Conservation (phyloP, 441 rosid genomes). For the Gossypium aridum region DNA sequence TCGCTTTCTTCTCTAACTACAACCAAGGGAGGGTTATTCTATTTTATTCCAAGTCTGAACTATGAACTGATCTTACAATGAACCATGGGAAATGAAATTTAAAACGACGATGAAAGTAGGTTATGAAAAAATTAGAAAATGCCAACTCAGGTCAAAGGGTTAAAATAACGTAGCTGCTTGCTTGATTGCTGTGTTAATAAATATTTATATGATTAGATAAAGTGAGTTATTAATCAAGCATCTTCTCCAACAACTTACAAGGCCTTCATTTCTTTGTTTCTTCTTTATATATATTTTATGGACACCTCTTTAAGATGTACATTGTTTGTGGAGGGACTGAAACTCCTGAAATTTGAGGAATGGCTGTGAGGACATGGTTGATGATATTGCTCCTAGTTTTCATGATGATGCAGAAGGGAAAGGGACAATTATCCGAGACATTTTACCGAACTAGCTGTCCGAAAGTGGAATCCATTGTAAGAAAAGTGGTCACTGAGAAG, state of each 20-base stretch:
- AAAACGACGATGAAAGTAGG: too few relatives aligned
- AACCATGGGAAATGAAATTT: too few relatives aligned
- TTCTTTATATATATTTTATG: neutral
- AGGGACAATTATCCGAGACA: constrained; percentile 41
- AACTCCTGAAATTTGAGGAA: neutral
- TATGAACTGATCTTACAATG: too few relatives aligned
- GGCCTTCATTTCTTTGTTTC: neutral
- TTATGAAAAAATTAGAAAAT: neutral
- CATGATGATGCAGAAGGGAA: constrained; percentile 16
- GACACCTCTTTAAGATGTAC: neutral
- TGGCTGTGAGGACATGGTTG: constrained; percentile 16
- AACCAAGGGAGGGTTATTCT: neutral
- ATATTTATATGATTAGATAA: neutral
- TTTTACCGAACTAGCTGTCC: constrained; percentile 44
- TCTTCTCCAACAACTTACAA: neutral
- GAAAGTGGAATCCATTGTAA: constrained; percentile 43
- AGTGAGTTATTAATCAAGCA: neutral
- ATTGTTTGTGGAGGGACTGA: neutral
- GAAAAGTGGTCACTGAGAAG: constrained; percentile 35
- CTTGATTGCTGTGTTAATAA: neutral
- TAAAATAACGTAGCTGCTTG: neutral
- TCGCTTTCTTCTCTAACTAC: neutral
- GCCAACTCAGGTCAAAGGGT: neutral
- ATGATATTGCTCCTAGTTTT: constrained; percentile 12
- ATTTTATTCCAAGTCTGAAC: too few relatives aligned